These are phyloP conservation scores for Phialophora macrospora DNA, from an alignment of 2,329 filamentous ascomycete genomes.

Conservation along the genomic window DNA sequence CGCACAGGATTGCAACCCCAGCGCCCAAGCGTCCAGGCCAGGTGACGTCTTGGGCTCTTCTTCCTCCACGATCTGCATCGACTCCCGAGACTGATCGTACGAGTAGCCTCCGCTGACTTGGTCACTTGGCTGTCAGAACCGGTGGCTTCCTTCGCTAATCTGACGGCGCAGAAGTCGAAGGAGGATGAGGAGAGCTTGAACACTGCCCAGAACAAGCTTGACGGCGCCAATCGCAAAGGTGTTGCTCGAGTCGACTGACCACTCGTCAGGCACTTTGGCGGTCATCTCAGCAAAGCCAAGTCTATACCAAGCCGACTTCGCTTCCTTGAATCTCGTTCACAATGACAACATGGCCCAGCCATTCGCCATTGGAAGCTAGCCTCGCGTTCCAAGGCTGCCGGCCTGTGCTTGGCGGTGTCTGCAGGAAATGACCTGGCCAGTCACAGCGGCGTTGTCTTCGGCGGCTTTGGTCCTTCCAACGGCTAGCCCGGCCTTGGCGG, in stretches of 20 bases:
- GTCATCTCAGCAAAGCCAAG: slow-evolving; percentile 17
- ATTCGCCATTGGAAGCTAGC: background rate
- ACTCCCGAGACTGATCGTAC: background rate
- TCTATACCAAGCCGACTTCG: slow-evolving; percentile 10
- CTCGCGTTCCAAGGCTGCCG: slow-evolving; percentile 11
- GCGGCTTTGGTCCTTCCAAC: slow-evolving; percentile 7
- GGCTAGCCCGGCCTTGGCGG: slow-evolving; percentile 19
- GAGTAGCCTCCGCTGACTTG: background rate
- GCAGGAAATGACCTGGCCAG: slow-evolving; percentile 16
- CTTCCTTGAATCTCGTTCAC: slow-evolving; percentile 11
- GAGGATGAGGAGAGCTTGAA: background rate
- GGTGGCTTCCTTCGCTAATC: background rate
- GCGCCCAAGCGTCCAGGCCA: no score
- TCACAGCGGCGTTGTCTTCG: background rate
- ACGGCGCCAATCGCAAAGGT: background rate
- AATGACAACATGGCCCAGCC: slow-evolving; percentile 7
- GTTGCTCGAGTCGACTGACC: background rate
- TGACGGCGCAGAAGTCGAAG: background rate
- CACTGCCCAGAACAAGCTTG: background rate
- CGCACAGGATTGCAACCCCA: no score
- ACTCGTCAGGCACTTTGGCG: background rate
- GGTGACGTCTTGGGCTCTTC: no score
- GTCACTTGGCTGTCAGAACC: background rate
- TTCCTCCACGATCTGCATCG: background rate
- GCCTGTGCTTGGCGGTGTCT: slow-evolving; percentile 15